phyloP scores from a whole-genome alignment of 305 asterid species.

The Solanum hybrid region DNA sequence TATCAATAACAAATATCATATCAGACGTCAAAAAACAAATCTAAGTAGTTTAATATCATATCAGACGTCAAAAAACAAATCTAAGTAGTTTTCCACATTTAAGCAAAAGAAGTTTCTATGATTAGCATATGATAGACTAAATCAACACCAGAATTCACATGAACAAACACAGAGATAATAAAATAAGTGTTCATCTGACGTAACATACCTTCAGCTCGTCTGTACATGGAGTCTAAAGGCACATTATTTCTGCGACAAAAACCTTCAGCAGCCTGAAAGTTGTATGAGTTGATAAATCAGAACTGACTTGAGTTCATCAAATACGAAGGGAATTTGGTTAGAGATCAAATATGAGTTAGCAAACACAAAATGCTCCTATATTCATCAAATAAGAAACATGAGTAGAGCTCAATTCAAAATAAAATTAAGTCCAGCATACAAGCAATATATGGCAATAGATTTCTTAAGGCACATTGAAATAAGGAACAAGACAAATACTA shows the following conservation, averaged over 20 bases:
- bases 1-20: not conserved
- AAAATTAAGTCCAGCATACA: not conserved
- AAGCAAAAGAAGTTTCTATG: not conserved
- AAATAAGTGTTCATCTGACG: slow-evolving; percentile 2
- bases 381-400: not conserved
- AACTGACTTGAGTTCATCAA: not conserved
- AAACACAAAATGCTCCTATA: not conserved
- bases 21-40: not conserved
- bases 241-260: slow-evolving; percentile 78
- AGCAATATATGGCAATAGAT: not conserved
- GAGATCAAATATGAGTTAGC: not conserved
- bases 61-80: not conserved
- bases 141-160: not conserved
- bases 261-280: slow-evolving; percentile 88
- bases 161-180: not conserved
- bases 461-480: not conserved
- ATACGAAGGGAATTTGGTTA: not conserved
- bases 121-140: not conserved
- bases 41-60: not conserved
- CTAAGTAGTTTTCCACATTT: not conserved
- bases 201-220: slow-evolving; percentile 61
- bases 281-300: not conserved
- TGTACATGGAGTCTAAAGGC: slow-evolving; percentile 67
- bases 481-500: not conserved
- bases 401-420: not conserved